Conservation (phyloP, 257 asterid genomes). For the Fraxinus anomala region DNA sequence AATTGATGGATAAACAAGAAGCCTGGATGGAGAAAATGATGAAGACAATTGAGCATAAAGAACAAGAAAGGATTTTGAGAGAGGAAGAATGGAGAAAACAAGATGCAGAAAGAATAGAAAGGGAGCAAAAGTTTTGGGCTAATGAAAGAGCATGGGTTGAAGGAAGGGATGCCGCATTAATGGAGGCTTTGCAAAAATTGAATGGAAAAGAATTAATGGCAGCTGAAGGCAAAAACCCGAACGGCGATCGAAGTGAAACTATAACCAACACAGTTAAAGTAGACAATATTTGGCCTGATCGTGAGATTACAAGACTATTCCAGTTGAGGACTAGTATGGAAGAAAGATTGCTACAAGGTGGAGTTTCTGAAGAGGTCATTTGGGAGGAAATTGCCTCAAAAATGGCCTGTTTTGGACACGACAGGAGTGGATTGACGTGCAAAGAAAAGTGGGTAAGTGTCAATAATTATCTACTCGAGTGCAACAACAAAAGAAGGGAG, state of each 20-base stretch:
- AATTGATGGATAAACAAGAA: conserved; percentile 80
- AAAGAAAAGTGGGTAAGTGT: conserved; percentile 69
- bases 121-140: conserved; percentile 83
- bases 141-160: conserved; percentile 82
- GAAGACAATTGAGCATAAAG: conserved; percentile 74
- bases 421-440: conserved; percentile 57
- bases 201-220: conserved; percentile 39
- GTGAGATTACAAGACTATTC: conserved; percentile 55
- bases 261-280: conserved; percentile 25
- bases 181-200: conserved; percentile 62
- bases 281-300: conserved; percentile 52
- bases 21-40: conserved; percentile 83
- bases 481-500: conserved; percentile 65
- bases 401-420: conserved; percentile 69
- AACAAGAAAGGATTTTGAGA: conserved; percentile 63
- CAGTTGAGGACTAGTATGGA: conserved; percentile 64
- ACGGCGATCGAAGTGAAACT: conserved; percentile 1
- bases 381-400: conserved; percentile 76
- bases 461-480: conserved; percentile 51
- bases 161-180: conserved; percentile 64
- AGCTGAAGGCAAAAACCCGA: conserved; percentile 27
- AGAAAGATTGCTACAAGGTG: conserved; percentile 40
- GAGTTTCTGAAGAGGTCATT: conserved; percentile 40
- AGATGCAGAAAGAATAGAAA: conserved; percentile 64
- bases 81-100: conserved; percentile 88